These are phyloP conservation scores for Zanthoxylum bungeanum DNA, from an alignment of 345 rosid species.

Conservation along the genomic window DNA sequence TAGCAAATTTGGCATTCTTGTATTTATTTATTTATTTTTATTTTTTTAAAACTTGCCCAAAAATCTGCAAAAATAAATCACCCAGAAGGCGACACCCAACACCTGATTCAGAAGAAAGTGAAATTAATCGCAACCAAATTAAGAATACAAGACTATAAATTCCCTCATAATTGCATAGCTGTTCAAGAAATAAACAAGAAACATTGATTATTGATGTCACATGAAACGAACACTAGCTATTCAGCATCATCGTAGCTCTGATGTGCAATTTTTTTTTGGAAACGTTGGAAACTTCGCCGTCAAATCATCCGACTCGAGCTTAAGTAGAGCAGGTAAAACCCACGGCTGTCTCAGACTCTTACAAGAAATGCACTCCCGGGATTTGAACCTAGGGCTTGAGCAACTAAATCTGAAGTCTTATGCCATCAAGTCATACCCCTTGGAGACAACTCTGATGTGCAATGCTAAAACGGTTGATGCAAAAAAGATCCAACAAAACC, in stretches of 20 bases:
- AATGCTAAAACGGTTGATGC: not conserved
- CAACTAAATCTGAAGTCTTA: too few relatives aligned
- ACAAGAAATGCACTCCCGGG: too few relatives aligned
- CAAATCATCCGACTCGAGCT: too few relatives aligned
- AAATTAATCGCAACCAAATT: not conserved
- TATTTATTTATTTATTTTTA: too few relatives aligned
- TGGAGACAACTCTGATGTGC: too few relatives aligned
- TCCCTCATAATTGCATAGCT: not conserved
- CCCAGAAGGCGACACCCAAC: not conserved
- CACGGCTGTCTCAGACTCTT: too few relatives aligned
- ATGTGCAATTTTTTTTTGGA: too few relatives aligned
- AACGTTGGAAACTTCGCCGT: too few relatives aligned
- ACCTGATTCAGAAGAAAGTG: not conserved
- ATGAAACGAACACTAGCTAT: not conserved
- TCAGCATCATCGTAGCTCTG: too few relatives aligned
- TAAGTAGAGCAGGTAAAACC: too few relatives aligned
- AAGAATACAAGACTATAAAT: not conserved
- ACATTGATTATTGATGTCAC: not conserved
- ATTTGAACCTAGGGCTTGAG: too few relatives aligned
- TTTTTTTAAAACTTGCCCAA: not conserved
- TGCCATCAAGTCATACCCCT: too few relatives aligned
- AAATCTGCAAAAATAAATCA: not conserved
- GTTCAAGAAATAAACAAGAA: not conserved
- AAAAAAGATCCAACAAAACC: not conserved
- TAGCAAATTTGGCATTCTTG: not conserved